These are phyloP conservation scores for Diaporthe sp. DNA, from an alignment of 2,329 filamentous ascomycete genomes.

Conservation along the genomic window DNA sequence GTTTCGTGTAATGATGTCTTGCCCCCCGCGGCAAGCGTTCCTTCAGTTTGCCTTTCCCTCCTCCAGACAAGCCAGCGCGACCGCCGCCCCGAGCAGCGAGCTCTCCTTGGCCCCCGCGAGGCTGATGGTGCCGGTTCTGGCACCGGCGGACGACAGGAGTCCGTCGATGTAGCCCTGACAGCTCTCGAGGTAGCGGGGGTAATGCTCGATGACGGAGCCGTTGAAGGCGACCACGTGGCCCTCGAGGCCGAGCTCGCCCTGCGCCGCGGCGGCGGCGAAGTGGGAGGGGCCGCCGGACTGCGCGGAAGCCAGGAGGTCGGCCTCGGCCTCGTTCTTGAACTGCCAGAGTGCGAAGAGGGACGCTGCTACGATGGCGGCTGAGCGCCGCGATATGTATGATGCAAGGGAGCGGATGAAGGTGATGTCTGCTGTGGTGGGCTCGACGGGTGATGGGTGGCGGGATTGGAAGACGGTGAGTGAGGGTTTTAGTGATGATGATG, in stretches of 20 bases:
- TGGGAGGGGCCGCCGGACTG: background rate
- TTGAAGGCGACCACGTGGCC: constrained; percentile 80
- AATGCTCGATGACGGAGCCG: constrained; percentile 84
- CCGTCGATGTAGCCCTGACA: constrained; percentile 76
- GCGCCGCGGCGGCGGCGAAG: constrained; percentile 62
- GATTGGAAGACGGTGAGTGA: constrained; percentile 64
- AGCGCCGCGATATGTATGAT: constrained; percentile 68
- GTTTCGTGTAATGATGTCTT: background rate
- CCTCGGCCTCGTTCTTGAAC: constrained; percentile 64
- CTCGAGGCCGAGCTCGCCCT: constrained; percentile 55
- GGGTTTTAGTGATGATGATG: constrained; percentile 55
- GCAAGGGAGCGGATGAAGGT: constrained; percentile 66
- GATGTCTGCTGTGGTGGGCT: constrained; percentile 62
- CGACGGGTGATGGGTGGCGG: constrained; percentile 61
- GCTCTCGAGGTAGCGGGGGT: constrained; percentile 74
- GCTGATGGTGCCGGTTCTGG: constrained; percentile 61
- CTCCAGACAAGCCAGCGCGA: constrained; percentile 69
- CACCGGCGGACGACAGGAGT: constrained; percentile 60
- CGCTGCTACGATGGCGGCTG: constrained; percentile 70
- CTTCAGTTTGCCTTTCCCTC: constrained; percentile 43
- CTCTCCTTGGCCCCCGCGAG: constrained; percentile 81
- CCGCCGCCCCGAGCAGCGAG: constrained; percentile 81
- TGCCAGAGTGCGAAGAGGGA: constrained; percentile 72
- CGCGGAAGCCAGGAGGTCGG: constrained; percentile 53
- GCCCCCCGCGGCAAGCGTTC: background rate